Percentiles rank a stretch among this genome's conserved stretches.
phyloP scores from a whole-genome alignment of 805 yeast species.

The Wickerhamomyces chambardii region DNA sequence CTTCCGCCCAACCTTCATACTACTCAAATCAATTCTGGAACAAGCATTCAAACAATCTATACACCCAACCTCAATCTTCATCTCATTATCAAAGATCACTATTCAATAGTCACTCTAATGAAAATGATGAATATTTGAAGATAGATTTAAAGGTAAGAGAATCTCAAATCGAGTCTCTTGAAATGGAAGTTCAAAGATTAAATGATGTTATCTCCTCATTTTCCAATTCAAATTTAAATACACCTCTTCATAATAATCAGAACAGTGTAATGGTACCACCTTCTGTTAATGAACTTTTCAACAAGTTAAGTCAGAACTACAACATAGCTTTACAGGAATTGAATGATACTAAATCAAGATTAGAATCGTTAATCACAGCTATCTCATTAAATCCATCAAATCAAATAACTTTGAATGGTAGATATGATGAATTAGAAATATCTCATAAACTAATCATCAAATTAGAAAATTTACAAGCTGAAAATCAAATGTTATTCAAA shows the following conservation, averaged over 20 bases:
- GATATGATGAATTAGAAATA: conserved; percentile 66
- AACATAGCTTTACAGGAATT: conserved; percentile 40
- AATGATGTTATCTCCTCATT: conserved; percentile 23
- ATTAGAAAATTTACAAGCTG: conserved; percentile 49
- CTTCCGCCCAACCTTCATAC: not conserved
- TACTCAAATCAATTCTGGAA: conserved; percentile 2
- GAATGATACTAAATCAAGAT: conserved; percentile 48
- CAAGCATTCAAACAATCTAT: not conserved
- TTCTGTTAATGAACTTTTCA: conserved; percentile 36
- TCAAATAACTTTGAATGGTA: conserved; percentile 39
- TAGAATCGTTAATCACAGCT: conserved; percentile 57
- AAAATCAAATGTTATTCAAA: conserved; percentile 60
- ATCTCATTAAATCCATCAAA: conserved; percentile 41
- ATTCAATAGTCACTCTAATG: not conserved
- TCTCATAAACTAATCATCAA: conserved; percentile 65
- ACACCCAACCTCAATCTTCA: not conserved
- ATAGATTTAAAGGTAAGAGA: conserved; percentile 49
- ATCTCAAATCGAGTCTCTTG: conserved; percentile 34
- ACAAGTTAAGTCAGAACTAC: conserved; percentile 37
- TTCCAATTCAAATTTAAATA: conserved; percentile 23
- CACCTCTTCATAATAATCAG: conserved; percentile 6
- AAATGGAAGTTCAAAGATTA: conserved; percentile 31
- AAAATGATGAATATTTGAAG: conserved; percentile 29
- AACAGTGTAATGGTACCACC: conserved; percentile 25
- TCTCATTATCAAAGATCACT: not conserved